phyloP scores from a whole-genome alignment of 169 alveolate species.

The Besnoitia besnoiti region DNA sequence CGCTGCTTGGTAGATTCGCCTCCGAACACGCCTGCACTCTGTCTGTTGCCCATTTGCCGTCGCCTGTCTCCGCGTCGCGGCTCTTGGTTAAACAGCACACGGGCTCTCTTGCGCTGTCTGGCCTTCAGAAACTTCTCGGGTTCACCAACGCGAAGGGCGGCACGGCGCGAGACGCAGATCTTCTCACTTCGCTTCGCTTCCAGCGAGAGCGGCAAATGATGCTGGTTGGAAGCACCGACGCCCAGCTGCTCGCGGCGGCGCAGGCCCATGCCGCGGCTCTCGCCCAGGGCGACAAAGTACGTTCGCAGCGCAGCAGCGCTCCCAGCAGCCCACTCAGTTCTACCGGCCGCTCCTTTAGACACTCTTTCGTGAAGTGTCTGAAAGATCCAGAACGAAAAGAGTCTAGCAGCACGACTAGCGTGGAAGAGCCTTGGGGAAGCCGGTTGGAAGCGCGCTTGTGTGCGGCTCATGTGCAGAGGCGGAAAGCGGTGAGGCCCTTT shows the following conservation, averaged over 20 bases:
- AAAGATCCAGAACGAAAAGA: too few relatives aligned
- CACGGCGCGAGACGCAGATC: not conserved
- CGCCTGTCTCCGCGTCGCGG: not conserved
- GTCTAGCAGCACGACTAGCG: too few relatives aligned
- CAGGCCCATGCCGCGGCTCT: not conserved
- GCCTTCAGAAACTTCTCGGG: not conserved
- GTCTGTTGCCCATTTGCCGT: too few relatives aligned
- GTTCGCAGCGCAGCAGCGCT: not conserved
- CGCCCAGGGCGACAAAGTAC: not conserved
- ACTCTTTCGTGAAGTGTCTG: too few relatives aligned
- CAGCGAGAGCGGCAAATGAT: not conserved
- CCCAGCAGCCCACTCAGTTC: not conserved
- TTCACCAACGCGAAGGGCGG: not conserved
- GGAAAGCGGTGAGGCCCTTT: too few relatives aligned
- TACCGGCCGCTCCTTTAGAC: too few relatives aligned
- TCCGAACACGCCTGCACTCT: too few relatives aligned
- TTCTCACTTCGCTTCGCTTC: not conserved
- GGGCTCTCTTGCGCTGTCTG: too few relatives aligned
- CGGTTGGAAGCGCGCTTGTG: too few relatives aligned
- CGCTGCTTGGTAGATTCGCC: too few relatives aligned
- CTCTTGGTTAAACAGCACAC: not conserved
- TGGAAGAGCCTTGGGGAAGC: too few relatives aligned
- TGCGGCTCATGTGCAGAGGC: too few relatives aligned
- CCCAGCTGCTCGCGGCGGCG: not conserved
- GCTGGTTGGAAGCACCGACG: constrained; percentile 15